Base-by-base conservation (phyloP, 2,329 filamentous ascomycete genomes). In the Ceratocystis ficicola region DNA sequence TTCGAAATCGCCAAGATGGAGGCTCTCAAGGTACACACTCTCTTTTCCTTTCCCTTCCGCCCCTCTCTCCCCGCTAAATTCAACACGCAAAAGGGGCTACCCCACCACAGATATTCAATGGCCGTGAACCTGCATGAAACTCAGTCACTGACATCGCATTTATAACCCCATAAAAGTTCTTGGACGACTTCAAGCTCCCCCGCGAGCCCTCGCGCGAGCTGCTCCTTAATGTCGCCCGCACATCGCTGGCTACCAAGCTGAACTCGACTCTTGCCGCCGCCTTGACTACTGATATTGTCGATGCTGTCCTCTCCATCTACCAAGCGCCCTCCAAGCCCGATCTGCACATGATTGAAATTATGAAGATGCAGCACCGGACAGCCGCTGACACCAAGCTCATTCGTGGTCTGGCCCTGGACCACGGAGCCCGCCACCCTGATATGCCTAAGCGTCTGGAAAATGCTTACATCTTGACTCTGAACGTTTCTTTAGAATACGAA, bases 291-390 rank as follows among this genome's bases (percentile, higher is more conserved):
- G 89, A 90, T 72, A 96, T 99, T 73, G 94, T 97, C 73, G 94
- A 99, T 75, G 89, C 94, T 68, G 94, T 99, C 61, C 86, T 99
- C 66, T 85, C 94, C 70, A 99, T 99, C 75, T 92, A 96, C 80
- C 83, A 91, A 75, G 80, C 89, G 20, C 90, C 90, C 30, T 86
- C 85, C 69, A 97, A 97, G 80, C 95, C 95, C 66, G 94, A 99
- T 77, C 78, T 99, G 73, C 93, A 97, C 80, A 99, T 99, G 94
- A 83, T 99, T 70, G 94, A 99, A 78, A 97, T 99, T 72, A 99
- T 99, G 94, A 97, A 95, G 76, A 97, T 99, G 93, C 94, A 99
- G 79, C 94, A 99, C 80, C 89, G 93, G 71, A 91, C 90, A 64
- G 92, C 93, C 67, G 90, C 94, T 41, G 94, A 99, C 76, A 99